Conservation (phyloP, 805 yeast species). For the Crinitomyces ghanaensis region DNA sequence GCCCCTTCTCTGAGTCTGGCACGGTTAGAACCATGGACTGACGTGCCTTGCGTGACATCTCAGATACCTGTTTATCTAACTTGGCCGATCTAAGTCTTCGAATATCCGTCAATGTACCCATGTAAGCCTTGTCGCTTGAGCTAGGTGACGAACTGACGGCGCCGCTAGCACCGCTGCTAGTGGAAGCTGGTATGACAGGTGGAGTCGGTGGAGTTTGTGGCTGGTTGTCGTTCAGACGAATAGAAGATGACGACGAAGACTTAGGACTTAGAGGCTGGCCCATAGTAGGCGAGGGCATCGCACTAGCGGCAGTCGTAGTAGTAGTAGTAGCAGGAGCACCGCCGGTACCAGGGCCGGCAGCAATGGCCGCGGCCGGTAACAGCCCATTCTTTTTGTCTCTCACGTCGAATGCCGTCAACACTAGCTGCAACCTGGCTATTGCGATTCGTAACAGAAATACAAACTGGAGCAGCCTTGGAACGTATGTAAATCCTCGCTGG, state of each 20-base stretch:
- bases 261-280: neutral
- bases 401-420: slow-evolving; percentile 24
- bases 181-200: no score
- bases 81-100: slow-evolving; percentile 64
- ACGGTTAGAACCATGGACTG: slow-evolving; percentile 56
- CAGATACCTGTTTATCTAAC: slow-evolving; percentile 47
- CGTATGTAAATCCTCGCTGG: slow-evolving; percentile 33
- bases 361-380: neutral
- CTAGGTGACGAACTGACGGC: slow-evolving; percentile 3
- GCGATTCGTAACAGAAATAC: slow-evolving; percentile 75
- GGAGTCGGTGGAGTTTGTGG: neutral
- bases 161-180: no score
- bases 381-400: slow-evolving; percentile 15
- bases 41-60: slow-evolving; percentile 47
- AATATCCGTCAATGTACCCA: slow-evolving; percentile 63
- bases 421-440: slow-evolving; percentile 45
- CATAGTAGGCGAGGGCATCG: neutral
- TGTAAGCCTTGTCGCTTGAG: slow-evolving; percentile 32
- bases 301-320: neutral
- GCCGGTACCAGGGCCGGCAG: slow-evolving; percentile 2
- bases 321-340: neutral
- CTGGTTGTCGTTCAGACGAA: no score
- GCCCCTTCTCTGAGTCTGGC: slow-evolving; percentile 29
- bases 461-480: slow-evolving; percentile 63
- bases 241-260: slow-evolving; percentile 1